Evolutionary conservation across 805 yeast genomes (phyloP).

Genomic region (Monosporozyma unispora): DNA sequence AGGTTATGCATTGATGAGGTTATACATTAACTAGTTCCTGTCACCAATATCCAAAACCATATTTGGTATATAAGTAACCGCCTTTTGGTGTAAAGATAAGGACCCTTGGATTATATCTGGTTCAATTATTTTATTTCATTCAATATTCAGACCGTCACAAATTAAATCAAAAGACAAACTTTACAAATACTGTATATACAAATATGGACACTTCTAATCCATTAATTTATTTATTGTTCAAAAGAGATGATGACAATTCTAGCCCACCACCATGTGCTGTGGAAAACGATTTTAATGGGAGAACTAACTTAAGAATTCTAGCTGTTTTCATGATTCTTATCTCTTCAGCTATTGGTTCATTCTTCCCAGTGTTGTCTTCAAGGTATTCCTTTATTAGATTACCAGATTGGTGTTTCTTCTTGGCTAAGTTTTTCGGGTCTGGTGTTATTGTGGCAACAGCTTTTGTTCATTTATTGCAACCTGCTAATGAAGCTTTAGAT

Average conservation of each 20-base stretch:
- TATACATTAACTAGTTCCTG: not conserved
- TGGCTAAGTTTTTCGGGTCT: slow-evolving; percentile 70
- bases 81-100: not conserved
- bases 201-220: not conserved
- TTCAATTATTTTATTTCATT: not conserved
- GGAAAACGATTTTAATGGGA: slow-evolving; percentile 38
- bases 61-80: not conserved
- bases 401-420: slow-evolving; percentile 55
- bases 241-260: slow-evolving; percentile 4
- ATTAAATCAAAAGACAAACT: not conserved
- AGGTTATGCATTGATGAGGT: not conserved
- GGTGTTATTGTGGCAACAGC: slow-evolving; percentile 81
- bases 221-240: slow-evolving; percentile 2
- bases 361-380: slow-evolving; percentile 54
- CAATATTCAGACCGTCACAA: not conserved
- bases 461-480: slow-evolving; percentile 63
- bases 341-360: slow-evolving; percentile 49
- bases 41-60: not conserved
- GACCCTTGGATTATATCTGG: not conserved
- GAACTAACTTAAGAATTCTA: slow-evolving; percentile 39
- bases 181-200: not conserved
- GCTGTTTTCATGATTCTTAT: slow-evolving; percentile 51
- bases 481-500: slow-evolving; percentile 51
- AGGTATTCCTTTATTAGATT: slow-evolving; percentile 47
- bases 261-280: slow-evolving; percentile 27